Base-by-base conservation (phyloP, 306 rosid species). In the Echinosophora koreensis region DNA sequence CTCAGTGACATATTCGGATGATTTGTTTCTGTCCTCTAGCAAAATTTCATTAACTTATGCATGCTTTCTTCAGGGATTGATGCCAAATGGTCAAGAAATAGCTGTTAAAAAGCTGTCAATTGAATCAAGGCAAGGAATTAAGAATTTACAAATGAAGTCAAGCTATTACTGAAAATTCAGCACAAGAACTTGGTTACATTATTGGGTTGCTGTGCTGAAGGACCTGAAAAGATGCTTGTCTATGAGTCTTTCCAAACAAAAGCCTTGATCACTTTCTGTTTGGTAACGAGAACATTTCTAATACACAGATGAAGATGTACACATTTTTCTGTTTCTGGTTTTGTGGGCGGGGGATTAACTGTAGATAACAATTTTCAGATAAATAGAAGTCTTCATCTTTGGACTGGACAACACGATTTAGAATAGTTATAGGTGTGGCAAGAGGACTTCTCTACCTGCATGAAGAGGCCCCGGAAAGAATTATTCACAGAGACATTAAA, bases 151-250 rank as follows among this genome's bases (percentile, higher is more conserved):
- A 94, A 94, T 69, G 98, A 94, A 85, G 93, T 91, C 74, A 85
- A 79, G 75, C 85, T 94, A 79, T 78, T 94, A 67, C 89, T 91
- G 6, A 90, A 65, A 85, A 73, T 87, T 81, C 98, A 94, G 87
- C 98, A 94, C 85, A 87, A 82, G 79, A 91, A 94, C 82, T 79
- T 94, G 86, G 96, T 94, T 44, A 86, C 60, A 3, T 80, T 94
- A 58, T 56, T 88, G 14, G 98, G 98, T 28, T 94, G 98, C 46
- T 94, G 97, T 75, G 86, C 87, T 11, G 96, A 94, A 88, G 98
- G 96, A 52, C 93, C 96, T 16, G 97, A 94, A 80, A 94, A 94
- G 85, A 94, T 94, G 97, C 96, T 94, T 77, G 94, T 94, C 15
- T 94, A 94, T 38, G 97, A 94, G 85, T 94, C 84, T 77, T 93